phyloP scores from a whole-genome alignment of 805 yeast species.

The Monosporozyma servazzii region DNA sequence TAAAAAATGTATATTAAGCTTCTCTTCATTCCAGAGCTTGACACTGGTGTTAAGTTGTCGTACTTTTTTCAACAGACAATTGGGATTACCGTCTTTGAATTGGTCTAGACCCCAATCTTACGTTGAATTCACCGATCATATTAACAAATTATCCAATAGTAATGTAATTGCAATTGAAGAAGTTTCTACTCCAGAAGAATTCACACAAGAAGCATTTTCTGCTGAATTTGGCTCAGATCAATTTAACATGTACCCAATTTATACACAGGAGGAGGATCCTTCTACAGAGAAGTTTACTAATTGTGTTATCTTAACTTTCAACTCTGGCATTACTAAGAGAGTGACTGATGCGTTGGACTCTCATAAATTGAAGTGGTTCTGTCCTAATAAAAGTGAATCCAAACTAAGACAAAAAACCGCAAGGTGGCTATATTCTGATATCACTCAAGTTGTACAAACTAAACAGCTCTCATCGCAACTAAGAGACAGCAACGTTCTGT shows the following conservation, averaged over 20 bases:
- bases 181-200: not conserved
- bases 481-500: slow-evolving; percentile 42
- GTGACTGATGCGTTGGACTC: not conserved
- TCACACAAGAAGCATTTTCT: not conserved
- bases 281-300: not conserved
- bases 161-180: slow-evolving; percentile 13
- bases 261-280: not conserved
- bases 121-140: slow-evolving; percentile 14
- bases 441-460: slow-evolving; percentile 29
- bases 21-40: slow-evolving; percentile 12
- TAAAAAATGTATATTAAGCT: slow-evolving; percentile 9
- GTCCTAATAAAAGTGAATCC: slow-evolving; percentile 16
- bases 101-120: slow-evolving; percentile 25
- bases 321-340: not conserved
- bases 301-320: not conserved
- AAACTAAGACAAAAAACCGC: slow-evolving; percentile 12
- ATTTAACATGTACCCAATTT: not conserved
- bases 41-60: slow-evolving; percentile 19
- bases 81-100: slow-evolving; percentile 3
- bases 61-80: slow-evolving; percentile 14
- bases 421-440: slow-evolving; percentile 28
- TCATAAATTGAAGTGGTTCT: slow-evolving; percentile 9
- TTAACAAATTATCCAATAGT: slow-evolving; percentile 14
- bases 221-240: not conserved
- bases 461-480: slow-evolving; percentile 8